These are phyloP conservation scores for Dipteronia sinensis DNA, from an alignment of 345 rosid genomes.

Conservation along the genomic window DNA sequence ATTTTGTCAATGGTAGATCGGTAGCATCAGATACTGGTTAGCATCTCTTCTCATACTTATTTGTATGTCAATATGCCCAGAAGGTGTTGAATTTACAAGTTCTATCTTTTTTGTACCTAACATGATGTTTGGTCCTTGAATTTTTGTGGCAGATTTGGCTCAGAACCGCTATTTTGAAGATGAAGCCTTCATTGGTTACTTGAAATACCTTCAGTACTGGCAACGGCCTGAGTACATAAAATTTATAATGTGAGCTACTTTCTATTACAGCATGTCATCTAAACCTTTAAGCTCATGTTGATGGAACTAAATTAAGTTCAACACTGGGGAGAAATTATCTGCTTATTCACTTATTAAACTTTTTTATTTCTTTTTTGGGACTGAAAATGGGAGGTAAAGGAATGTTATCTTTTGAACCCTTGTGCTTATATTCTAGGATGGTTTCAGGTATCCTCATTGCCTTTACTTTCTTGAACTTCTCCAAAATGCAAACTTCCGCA, in stretches of 20 bases:
- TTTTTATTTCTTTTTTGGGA: background rate
- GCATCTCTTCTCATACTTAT: background rate
- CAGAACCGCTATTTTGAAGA: slow-evolving; percentile 99
- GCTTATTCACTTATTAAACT: background rate
- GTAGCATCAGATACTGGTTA: background rate
- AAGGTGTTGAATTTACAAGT: background rate
- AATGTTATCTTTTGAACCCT: background rate
- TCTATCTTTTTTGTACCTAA: background rate
- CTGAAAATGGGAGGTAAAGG: too few relatives aligned
- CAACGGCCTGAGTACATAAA: slow-evolving; percentile 89
- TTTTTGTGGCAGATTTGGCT: slow-evolving; percentile 74
- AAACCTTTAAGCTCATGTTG: slow-evolving; percentile 8
- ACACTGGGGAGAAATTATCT: slow-evolving; percentile 5
- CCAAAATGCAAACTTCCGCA: slow-evolving; percentile 88
- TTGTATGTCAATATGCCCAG: background rate
- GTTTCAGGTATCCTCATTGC: slow-evolving; percentile 95
- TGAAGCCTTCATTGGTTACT: slow-evolving; percentile 93
- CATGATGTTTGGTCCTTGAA: slow-evolving; percentile 19
- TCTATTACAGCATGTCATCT: background rate
- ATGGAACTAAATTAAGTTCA: slow-evolving; percentile 5
- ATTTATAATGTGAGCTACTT: slow-evolving; percentile 76
- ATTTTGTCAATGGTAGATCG: background rate
- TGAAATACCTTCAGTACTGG: slow-evolving; percentile 97
- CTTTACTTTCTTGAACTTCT: slow-evolving; percentile 93
- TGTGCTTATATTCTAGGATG: slow-evolving; percentile 24